Base-by-base conservation (phyloP, 192 early-diverging fungal genomes). In the Oehlia diaphana region DNA sequence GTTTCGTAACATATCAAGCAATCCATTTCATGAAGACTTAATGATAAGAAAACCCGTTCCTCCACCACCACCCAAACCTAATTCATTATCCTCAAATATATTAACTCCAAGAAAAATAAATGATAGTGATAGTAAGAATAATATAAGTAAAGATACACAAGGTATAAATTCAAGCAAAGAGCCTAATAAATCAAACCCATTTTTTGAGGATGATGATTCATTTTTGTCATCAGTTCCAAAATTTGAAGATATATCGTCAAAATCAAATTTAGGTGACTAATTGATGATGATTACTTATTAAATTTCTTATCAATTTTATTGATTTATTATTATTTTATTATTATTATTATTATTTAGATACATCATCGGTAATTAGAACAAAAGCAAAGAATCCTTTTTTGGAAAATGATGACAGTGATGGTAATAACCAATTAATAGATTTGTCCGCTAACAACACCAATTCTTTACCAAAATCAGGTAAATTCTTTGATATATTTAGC, bases 171-270 rank as follows among this genome's bases (percentile, higher is more conserved):
- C 26, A 28, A 44, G 4, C 31, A 14, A 65, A 64, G 23, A 39
- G 16, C 7, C 8, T n/a, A 12, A 62, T 10, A 62, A 62, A 31
- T 21, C 23, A 76, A 65, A 76, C 12, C 58, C 44, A 23, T 76
- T 65, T 53, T 76, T 61, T 12, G 74, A 64, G 10, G 23, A 65
- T 44, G 67, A 62, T 73, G 50, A 72, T 70, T 47, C 33, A 64
- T 63, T 72, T 69, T 70, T 70, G 47, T 9, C 68, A 70, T 10
- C 21, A 2, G n/a, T n/a, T 3, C 42, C 68, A 70, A 70, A 10
- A 9, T 70, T 70, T 21, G 53, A 58, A 7, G 53, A 58, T 21
- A 58, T 0, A 47, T 47, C 44, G 10, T 47, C 44, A 47, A 47
- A 12, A 2, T 47, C 44, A 47, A 47, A 58, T 21, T 21, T 1